Base-by-base conservation (phyloP, 192 early-diverging fungal species). In the Coemansia sp. region DNA sequence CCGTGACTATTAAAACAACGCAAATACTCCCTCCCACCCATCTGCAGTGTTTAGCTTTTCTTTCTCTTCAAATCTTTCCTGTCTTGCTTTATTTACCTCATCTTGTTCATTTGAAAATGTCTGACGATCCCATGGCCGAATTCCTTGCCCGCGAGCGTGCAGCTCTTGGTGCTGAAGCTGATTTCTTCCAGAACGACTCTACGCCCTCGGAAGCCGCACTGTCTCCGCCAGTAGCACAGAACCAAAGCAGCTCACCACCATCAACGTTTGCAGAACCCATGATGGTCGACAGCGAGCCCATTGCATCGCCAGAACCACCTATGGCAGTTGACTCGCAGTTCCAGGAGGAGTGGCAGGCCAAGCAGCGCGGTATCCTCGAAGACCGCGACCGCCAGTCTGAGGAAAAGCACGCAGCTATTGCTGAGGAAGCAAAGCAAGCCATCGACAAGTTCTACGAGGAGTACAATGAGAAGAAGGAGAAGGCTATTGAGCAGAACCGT, bases 361-460 rank as follows among this genome's bases (percentile, higher is more conserved):
- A 86, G 74, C 86, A 88, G 61, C 63, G 73, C 25, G 75, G 78
- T 22, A 65, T 70, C 0, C 81, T 92, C 30, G 73, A 57, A 22
- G 78, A 84, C 30, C 87, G 89, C 54, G 90, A 92, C 67, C 74
- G 72, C 25, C 61, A 50, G 19, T 77, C 85, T 13, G 67, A 81
- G 38, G 56, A 54, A 0, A 84, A 81, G 50, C 85, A 87, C 47
- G 79, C 79, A 53, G 84, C 85, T 55, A 85, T 85, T 2, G 75
- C 90, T 6, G 59, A 78, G 13, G 74, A 82, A 57, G 90, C 90
- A 19, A 78, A 81, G 40, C 82, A 84, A 36, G 81, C 83, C 19
- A 86, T 92, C 63, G 91, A 92, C 65, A 80, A 82, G 61, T 92
- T 90, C 68, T 92, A 92, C 62, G 88, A 87, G 48, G 91, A 90